These are phyloP conservation scores for Colletotrichum lini DNA, from an alignment of 2,329 filamentous ascomycete species.

Conservation along the genomic window DNA sequence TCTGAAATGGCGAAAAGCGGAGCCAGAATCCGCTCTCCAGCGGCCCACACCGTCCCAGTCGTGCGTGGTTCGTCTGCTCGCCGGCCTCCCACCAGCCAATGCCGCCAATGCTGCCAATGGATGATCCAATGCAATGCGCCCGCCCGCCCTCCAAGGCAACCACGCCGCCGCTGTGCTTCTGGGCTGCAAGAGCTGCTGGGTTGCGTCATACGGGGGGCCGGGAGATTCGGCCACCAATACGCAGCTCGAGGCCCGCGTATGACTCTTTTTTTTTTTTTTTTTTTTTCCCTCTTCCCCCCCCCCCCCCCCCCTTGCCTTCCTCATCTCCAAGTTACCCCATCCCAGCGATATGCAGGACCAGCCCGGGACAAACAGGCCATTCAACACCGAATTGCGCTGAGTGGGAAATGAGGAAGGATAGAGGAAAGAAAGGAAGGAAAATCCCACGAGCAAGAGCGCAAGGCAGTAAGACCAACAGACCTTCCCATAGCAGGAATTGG, in stretches of 20 bases:
- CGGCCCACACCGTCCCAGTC: not conserved
- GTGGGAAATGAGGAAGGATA: not conserved
- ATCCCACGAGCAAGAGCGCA: not conserved
- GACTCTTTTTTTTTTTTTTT: slow-evolving; percentile 14
- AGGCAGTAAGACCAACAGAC: not conserved
- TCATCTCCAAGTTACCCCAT: slow-evolving; percentile 23
- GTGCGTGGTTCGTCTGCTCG: slow-evolving; percentile 17
- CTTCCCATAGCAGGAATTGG: not conserved
- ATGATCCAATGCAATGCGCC: slow-evolving; percentile 1
- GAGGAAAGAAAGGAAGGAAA: not conserved
- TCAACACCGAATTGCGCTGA: slow-evolving; percentile 3
- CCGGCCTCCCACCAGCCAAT: slow-evolving; percentile 24
- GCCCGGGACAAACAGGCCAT: slow-evolving; percentile 10
- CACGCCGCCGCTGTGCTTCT: slow-evolving; percentile 17
- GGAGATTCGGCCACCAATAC: slow-evolving; percentile 31
- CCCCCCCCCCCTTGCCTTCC: not conserved
- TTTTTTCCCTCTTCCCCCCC: not conserved
- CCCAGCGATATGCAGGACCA: slow-evolving; percentile 22
- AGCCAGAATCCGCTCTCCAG: not conserved
- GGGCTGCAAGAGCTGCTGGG: slow-evolving; percentile 21
- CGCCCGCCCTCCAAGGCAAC: slow-evolving; percentile 19
- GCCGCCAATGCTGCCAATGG: slow-evolving; percentile 5
- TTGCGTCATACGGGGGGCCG: slow-evolving; percentile 40
- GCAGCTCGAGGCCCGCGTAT: slow-evolving; percentile 27
- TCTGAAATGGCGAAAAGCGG: slow-evolving; percentile 22